Evolutionary conservation across 1,284 basidiomycete species (phyloP).

Genomic region (Microbotryomycetes sp.): DNA sequence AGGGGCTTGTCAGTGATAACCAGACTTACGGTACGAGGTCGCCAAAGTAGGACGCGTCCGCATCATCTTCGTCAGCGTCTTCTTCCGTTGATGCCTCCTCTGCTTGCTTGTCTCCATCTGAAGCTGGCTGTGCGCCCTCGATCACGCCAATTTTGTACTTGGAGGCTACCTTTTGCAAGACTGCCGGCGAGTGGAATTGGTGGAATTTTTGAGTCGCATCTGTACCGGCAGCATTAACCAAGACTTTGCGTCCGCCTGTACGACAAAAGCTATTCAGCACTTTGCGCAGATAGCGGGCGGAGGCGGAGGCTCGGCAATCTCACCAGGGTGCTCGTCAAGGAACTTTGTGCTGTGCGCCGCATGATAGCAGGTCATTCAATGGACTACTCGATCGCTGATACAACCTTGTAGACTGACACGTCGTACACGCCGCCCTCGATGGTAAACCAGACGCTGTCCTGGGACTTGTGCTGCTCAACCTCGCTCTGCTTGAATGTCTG

Average conservation of each 20-base stretch:
- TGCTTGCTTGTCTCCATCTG: not conserved
- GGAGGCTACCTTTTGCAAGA: conserved; percentile 16
- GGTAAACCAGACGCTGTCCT: conserved; percentile 35
- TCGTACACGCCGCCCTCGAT: conserved; percentile 40
- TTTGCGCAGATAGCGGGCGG: too few species aligned
- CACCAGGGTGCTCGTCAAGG: conserved; percentile 28
- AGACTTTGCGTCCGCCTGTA: not conserved
- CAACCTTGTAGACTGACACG: not conserved
- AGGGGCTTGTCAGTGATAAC: not conserved
- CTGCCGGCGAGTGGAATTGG: conserved; percentile 20
- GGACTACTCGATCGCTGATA: not conserved
- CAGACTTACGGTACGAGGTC: conserved; percentile 12
- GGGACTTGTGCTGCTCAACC: conserved; percentile 33
- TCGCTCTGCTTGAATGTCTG: conserved; percentile 32
- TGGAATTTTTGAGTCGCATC: conserved; percentile 20
- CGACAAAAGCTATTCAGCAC: not conserved
- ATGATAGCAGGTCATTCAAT: not conserved
- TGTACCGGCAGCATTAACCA: conserved; percentile 6
- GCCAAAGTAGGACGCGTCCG: conserved; percentile 27
- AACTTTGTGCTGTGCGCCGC: conserved; percentile 13
- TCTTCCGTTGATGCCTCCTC: conserved; percentile 1
- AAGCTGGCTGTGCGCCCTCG: not conserved
- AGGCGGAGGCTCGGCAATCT: not conserved
- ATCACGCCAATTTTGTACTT: conserved; percentile 20
- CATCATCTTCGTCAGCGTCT: conserved; percentile 6